Conservation (phyloP, 345 rosid species). For the Brassica rapa region DNA sequence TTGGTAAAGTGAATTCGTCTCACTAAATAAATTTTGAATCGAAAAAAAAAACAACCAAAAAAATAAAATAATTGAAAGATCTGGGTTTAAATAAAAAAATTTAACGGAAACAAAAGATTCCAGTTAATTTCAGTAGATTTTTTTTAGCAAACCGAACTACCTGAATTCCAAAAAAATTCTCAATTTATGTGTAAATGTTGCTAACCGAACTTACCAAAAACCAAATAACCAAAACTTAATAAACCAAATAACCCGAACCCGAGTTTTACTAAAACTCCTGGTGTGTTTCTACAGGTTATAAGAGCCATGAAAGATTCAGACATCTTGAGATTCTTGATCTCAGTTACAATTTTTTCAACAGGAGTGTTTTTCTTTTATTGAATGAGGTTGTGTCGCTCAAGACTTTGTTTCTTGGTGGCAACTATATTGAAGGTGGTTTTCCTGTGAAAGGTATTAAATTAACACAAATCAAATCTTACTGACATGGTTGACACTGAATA, state of each 20-base stretch:
- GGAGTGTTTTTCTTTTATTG: background rate
- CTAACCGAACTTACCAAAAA: background rate
- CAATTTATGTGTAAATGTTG: background rate
- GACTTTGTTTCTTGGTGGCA: constrained; percentile 15
- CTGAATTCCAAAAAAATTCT: background rate
- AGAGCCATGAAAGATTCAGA: background rate
- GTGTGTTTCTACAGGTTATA: constrained; percentile 7
- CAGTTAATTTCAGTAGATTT: background rate
- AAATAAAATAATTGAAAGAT: too few species aligned
- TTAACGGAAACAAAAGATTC: background rate
- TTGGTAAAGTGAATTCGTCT: too few species aligned
- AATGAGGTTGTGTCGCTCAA: constrained; percentile 13
- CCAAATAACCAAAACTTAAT: background rate
- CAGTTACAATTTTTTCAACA: background rate
- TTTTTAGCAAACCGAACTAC: background rate
- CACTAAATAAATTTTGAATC: too few species aligned
- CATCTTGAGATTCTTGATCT: constrained; percentile 20
- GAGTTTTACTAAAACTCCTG: background rate
- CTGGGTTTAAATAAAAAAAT: background rate
- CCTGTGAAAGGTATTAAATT: background rate
- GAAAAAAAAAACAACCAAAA: too few species aligned
- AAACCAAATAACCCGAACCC: background rate
- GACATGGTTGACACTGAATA: background rate
- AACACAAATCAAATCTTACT: background rate
- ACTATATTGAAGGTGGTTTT: background rate